These are phyloP conservation scores for Aethionema arabicum DNA, from an alignment of 345 rosid genomes.

Conservation along the genomic window DNA sequence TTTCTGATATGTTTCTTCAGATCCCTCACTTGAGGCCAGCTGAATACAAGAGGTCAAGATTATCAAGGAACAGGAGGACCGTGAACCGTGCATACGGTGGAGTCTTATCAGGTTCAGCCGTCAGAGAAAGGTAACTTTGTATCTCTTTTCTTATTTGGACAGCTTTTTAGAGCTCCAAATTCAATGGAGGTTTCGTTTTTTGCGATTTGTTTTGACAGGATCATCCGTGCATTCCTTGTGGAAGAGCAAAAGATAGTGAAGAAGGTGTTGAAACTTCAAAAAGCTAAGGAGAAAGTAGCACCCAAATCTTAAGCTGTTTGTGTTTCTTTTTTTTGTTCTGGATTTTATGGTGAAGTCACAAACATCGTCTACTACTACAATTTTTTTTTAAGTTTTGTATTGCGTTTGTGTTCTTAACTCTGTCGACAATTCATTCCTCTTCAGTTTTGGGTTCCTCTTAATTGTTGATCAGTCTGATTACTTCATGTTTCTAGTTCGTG, in stretches of 20 bases:
- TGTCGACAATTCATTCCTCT: conserved; percentile 16
- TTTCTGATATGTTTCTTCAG: conserved; percentile 32
- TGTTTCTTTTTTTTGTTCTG: conserved; percentile 9
- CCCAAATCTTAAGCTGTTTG: conserved; percentile 22
- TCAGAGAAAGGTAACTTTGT: conserved; percentile 58
- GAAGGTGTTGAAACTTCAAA: conserved; percentile 65
- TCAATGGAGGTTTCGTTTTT: neutral
- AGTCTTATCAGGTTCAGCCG: conserved; percentile 65
- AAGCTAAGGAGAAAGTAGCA: conserved; percentile 53
- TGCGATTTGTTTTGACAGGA: conserved; percentile 39
- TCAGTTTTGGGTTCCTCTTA: conserved; percentile 22
- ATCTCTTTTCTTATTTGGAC: neutral
- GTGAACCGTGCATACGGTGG: conserved; percentile 72
- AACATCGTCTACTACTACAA: conserved; percentile 12
- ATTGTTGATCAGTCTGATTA: conserved; percentile 1
- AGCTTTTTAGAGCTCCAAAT: neutral
- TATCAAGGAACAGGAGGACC: conserved; percentile 60
- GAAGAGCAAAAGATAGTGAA: conserved; percentile 81
- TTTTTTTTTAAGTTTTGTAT: conserved; percentile 18
- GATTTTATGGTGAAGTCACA: conserved; percentile 10
- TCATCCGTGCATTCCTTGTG: conserved; percentile 68
- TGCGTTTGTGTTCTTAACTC: conserved; percentile 1
- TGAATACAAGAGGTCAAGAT: conserved; percentile 66
- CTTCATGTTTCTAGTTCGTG: too few relatives aligned
- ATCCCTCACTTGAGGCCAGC: conserved; percentile 74